These are phyloP conservation scores for Histomonas meleagridis DNA, from an alignment of 208 protist species.

Conservation along the genomic window DNA sequence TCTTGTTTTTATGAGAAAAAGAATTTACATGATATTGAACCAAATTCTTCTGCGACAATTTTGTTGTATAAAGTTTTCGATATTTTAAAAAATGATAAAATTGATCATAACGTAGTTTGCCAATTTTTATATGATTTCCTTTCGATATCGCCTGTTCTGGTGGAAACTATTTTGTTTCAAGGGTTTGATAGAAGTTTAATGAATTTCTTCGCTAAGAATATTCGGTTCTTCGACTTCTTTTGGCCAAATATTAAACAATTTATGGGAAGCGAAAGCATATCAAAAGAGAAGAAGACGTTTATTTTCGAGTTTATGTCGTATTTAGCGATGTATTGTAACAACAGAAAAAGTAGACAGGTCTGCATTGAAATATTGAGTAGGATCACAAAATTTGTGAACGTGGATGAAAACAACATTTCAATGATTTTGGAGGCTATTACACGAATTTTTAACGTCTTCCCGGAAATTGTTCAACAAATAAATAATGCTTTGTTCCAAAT, in stretches of 20 bases:
- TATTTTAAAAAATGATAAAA: neutral
- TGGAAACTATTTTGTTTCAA: neutral
- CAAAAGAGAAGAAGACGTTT: neutral
- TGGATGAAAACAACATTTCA: neutral
- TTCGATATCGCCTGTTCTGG: neutral
- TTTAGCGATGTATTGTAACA: neutral
- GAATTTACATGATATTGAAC: neutral
- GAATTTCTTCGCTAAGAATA: neutral
- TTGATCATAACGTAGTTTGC: neutral
- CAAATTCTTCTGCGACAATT: neutral
- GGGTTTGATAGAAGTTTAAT: neutral
- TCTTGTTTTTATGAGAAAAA: neutral
- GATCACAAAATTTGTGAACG: neutral
- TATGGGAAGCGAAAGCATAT: neutral
- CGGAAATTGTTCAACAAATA: neutral
- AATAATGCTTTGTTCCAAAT: neutral
- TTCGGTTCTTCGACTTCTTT: neutral
- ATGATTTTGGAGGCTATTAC: neutral
- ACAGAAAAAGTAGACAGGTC: neutral
- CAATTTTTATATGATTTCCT: neutral
- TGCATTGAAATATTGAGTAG: neutral
- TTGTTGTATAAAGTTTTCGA: neutral
- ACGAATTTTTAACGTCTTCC: neutral
- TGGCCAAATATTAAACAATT: neutral
- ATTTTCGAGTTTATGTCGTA: neutral